Percentiles rank a stretch among this genome's conserved stretches.
These are phyloP conservation scores for Alternaria viburni DNA, from an alignment of 2,329 filamentous ascomycete genomes.

Conservation along the genomic window DNA sequence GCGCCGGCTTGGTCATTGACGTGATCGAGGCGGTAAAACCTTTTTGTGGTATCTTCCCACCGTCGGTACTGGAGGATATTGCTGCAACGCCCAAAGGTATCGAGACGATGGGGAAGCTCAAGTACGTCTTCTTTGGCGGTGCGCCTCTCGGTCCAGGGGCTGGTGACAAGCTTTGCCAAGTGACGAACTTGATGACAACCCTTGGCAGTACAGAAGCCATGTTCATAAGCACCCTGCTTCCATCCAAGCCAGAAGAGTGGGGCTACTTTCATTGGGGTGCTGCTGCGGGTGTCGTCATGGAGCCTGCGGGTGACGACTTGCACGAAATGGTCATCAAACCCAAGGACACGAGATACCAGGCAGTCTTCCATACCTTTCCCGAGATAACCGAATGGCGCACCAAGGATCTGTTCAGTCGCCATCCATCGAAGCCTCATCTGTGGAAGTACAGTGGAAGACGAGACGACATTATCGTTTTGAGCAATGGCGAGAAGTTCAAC, in stretches of 20 bases:
- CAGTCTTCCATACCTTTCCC: constrained; percentile 1
- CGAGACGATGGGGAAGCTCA: not conserved
- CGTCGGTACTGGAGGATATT: constrained; percentile 1
- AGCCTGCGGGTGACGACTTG: not conserved
- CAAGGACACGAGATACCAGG: not conserved
- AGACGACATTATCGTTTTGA: constrained; percentile 42
- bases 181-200: not conserved
- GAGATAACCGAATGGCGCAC: constrained; percentile 11
- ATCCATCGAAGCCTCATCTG: constrained; percentile 19
- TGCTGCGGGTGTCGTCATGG: not conserved
- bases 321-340: constrained; percentile 4
- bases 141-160: not conserved
- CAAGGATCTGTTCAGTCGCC: constrained; percentile 22
- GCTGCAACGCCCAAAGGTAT: not conserved
- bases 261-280: not conserved
- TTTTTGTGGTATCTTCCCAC: not conserved
- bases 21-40: not conserved
- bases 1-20: not conserved
- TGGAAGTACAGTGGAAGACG: constrained; percentile 40
- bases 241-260: not conserved
- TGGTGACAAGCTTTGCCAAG: not conserved
- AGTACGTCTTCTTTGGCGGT: not conserved
- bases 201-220: constrained; percentile 4
- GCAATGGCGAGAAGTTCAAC: constrained; percentile 40
- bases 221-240: not conserved